A percentile compares a stretch with the other conserved stretches of the same genome.
Evolutionary conservation across 208 protist genomes (phyloP).

Genomic region (Leishmania amazonensis): DNA sequence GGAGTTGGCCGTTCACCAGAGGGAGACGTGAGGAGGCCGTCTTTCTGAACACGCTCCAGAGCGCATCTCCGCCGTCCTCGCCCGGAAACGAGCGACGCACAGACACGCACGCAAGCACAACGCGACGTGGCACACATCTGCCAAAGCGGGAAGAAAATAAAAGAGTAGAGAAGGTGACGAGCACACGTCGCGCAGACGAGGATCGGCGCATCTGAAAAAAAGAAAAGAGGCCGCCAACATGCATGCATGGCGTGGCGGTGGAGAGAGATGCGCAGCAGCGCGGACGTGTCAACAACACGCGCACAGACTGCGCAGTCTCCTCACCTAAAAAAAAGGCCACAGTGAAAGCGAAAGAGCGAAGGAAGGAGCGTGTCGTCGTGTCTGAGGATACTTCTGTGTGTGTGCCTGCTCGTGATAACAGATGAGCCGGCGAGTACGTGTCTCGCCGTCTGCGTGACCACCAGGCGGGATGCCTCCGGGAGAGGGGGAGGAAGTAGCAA

Average conservation of each 20-base stretch:
- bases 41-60: background rate
- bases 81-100: background rate
- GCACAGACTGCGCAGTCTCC: background rate
- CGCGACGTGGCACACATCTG: background rate
- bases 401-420: background rate
- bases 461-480: background rate
- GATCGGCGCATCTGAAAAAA: background rate
- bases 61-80: background rate
- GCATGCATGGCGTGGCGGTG: constrained; percentile 6
- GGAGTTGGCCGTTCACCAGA: background rate
- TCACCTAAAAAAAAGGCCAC: background rate
- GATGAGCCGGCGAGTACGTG: background rate
- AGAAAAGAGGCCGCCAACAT: constrained; percentile 19
- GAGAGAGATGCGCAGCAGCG: background rate
- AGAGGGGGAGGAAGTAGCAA: background rate
- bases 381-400: background rate
- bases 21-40: background rate
- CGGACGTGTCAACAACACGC: background rate
- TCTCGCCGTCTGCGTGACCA: too few species aligned
- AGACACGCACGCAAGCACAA: background rate
- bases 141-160: background rate
- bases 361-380: background rate
- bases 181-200: background rate
- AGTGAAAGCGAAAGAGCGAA: background rate
- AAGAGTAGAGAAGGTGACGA: background rate